phyloP scores from a whole-genome alignment of 1,284 basidiomycete species.

The Heterobasidion irregulare region DNA sequence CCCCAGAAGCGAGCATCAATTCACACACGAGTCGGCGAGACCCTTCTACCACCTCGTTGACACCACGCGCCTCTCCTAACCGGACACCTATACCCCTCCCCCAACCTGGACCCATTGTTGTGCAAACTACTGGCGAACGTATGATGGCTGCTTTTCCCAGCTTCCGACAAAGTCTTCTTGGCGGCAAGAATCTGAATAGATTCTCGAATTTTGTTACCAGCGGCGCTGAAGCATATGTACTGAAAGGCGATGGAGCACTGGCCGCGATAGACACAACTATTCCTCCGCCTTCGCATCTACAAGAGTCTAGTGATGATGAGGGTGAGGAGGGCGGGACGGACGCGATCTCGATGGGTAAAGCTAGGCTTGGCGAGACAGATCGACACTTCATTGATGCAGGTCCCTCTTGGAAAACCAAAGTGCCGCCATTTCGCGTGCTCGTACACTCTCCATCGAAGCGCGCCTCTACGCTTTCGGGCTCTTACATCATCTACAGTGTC shows the following conservation, averaged over 20 bases:
- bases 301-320: slow-evolving; percentile 27
- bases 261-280: neutral
- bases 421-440: slow-evolving; percentile 63
- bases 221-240: slow-evolving; percentile 75
- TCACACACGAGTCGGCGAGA: slow-evolving; percentile 25
- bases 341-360: neutral
- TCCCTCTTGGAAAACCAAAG: slow-evolving; percentile 64
- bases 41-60: slow-evolving; percentile 37
- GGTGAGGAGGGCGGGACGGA: slow-evolving; percentile 22
- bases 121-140: slow-evolving; percentile 70
- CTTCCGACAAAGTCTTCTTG: slow-evolving; percentile 62
- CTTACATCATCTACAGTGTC: slow-evolving; percentile 70
- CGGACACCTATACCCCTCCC: slow-evolving; percentile 8
- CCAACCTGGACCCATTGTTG: slow-evolving; percentile 38
- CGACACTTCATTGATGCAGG: slow-evolving; percentile 68
- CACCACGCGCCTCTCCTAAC: slow-evolving; percentile 42
- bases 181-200: slow-evolving; percentile 70
- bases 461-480: slow-evolving; percentile 54
- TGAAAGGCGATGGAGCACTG: slow-evolving; percentile 37
- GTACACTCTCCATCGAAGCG: slow-evolving; percentile 76
- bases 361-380: slow-evolving; percentile 38
- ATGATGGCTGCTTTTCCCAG: slow-evolving; percentile 40
- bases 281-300: slow-evolving; percentile 10
- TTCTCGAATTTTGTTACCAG: slow-evolving; percentile 82
- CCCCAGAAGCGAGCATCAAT: slow-evolving; percentile 28